Base-by-base conservation (phyloP, 2,329 filamentous ascomycete genomes). In the Westerdykella ornata region DNA sequence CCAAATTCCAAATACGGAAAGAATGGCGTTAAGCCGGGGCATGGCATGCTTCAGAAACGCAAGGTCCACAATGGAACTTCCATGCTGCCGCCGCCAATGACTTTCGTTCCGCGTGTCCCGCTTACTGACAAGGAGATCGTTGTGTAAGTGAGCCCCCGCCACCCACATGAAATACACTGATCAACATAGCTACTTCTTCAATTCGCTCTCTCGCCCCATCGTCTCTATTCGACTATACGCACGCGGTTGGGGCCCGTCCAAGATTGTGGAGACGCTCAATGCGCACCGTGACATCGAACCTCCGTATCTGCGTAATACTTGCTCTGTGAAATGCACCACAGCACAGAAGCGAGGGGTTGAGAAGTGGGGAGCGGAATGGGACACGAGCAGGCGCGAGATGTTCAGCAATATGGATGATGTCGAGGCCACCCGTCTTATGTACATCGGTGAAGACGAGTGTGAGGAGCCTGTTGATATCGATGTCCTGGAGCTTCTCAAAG, bases 61-160 rank as follows among this genome's bases (percentile, higher is more conserved):
- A 40, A 46, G 5, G 45, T 43, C 2, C 54, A 62, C 37, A 49
- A 57, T 18, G 37, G 60, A 0, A 43, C 43, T 9, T 47, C 45
- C 3, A 40, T 44, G 1, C 35, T 63, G 12, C 50, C 56, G 0
- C 51, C 54, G 1, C 9, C 37, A 0, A 41, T 43, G 5, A 44
- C 49, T 0, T 38, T 46, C 2, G 39, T 64, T 0, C 60, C 60
- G 0, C 7, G 41, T 0, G 22, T 64, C 0, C 59, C 59, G 0
- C 42, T 64, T 0, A 64, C 57, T 0, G 57, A 64, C 16, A 46
- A 37, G 0, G 60, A 64, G 17, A 12, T 64, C 0, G 51, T 62
- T 2, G 54, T 63, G 28, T 44, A 44, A 44, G 42, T 44, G 18
- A 5, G 3, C 30, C 3, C 30, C n/a, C 8, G n/a, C 30, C 30